These are phyloP conservation scores for Zopfochytrium polystomum DNA, from an alignment of 371 early-diverging fungal genomes.

Conservation along the genomic window DNA sequence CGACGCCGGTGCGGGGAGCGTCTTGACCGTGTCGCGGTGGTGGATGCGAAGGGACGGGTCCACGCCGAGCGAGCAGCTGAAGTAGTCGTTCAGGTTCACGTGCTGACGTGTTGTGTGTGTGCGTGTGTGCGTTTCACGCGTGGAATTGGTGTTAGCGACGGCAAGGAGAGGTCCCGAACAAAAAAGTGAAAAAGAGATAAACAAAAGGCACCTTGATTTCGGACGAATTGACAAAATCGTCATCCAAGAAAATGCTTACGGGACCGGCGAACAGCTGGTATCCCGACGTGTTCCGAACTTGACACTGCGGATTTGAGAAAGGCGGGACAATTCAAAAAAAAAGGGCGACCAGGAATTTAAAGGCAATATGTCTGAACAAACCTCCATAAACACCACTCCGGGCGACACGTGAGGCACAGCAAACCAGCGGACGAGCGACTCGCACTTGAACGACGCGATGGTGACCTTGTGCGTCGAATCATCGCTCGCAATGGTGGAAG, in stretches of 20 bases:
- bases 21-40: neutral
- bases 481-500: neutral
- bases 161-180: too few species aligned
- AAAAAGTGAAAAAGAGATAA: neutral
- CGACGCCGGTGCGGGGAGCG: neutral
- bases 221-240: neutral
- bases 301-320: neutral
- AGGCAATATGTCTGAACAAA: too few species aligned
- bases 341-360: too few species aligned
- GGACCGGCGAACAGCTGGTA: neutral
- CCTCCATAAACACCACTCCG: neutral
- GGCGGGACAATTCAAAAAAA: neutral
- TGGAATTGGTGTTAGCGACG: neutral
- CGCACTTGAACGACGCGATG: neutral
- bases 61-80: constrained; percentile 2
- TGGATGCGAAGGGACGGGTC: constrained; percentile 1
- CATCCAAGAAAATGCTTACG: neutral
- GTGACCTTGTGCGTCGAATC: neutral
- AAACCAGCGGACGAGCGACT: neutral
- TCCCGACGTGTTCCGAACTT: neutral
- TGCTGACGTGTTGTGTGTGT: neutral
- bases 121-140: neutral
- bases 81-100: neutral
- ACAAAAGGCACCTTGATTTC: neutral
- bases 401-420: neutral